Percentiles rank a stretch among this genome's conserved stretches.
These are phyloP conservation scores for Ulmus americana DNA, from an alignment of 331 rosid species.

Conservation along the genomic window DNA sequence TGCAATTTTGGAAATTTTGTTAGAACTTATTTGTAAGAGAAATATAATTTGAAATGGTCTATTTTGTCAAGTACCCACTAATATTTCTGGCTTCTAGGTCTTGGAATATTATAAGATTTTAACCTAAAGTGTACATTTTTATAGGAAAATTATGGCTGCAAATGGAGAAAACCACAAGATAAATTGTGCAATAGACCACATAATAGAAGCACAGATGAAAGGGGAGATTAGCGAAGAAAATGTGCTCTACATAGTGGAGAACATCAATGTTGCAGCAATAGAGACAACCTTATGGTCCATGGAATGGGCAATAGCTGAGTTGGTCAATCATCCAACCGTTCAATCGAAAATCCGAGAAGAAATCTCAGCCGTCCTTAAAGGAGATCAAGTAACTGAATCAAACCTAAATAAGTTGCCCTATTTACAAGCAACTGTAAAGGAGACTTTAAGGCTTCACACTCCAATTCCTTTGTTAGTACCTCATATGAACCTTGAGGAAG, in stretches of 20 bases:
- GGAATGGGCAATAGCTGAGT: conserved; percentile 79
- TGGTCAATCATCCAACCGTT: conserved; percentile 52
- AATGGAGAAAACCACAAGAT: conserved; percentile 60
- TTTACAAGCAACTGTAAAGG: conserved; percentile 69
- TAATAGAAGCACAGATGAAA: conserved; percentile 37
- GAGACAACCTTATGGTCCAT: conserved; percentile 76
- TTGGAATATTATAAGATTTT: no score
- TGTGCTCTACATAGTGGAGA: conserved; percentile 71
- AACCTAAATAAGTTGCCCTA: conserved; percentile 59
- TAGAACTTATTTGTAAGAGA: no score
- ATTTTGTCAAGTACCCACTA: no score
- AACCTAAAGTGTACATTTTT: not conserved
- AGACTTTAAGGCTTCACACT: conserved; percentile 57
- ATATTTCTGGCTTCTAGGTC: no score
- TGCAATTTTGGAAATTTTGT: no score
- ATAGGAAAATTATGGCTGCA: conserved; percentile 52
- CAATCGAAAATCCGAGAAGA: conserved; percentile 60
- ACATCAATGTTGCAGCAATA: conserved; percentile 78
- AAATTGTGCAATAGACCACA: conserved; percentile 75
- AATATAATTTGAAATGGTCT: no score
- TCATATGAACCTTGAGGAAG: conserved; percentile 82
- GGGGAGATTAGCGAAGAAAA: conserved; percentile 47
- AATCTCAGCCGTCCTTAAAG: conserved; percentile 47
- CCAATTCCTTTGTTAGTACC: conserved; percentile 80
- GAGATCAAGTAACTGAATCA: conserved; percentile 48